Evolutionary conservation across 1,284 basidiomycete species (phyloP).

Genomic region (Irpex rosettiformis): DNA sequence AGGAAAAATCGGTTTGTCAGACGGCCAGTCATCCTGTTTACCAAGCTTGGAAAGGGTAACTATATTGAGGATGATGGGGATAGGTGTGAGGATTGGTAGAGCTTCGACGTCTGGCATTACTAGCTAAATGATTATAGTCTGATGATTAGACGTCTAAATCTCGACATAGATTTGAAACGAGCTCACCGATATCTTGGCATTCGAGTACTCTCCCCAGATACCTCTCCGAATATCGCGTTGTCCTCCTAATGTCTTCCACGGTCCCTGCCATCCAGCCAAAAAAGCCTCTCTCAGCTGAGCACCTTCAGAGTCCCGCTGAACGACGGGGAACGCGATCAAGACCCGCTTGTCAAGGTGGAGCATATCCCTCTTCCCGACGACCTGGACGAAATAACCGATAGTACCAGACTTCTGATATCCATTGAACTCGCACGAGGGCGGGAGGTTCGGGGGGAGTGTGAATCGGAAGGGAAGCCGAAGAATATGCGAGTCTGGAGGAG

Average conservation of each 20-base stretch:
- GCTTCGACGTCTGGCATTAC: constrained; percentile 11
- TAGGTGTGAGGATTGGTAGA: constrained; percentile 16
- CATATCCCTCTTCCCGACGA: neutral
- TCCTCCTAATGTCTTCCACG: constrained; percentile 8
- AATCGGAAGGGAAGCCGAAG: constrained; percentile 23
- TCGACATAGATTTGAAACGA: too few relatives aligned
- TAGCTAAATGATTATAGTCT: constrained; percentile 15
- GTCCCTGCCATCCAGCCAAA: neutral
- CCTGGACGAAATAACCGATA: neutral
- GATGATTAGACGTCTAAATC: too few relatives aligned
- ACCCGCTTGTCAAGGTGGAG: neutral
- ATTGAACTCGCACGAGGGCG: constrained; percentile 20
- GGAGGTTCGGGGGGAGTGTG: constrained; percentile 17
- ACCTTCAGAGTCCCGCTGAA: neutral
- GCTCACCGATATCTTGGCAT: constrained; percentile 17
- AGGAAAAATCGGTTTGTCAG: constrained; percentile 16
- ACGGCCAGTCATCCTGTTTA: constrained; percentile 10
- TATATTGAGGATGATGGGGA: constrained; percentile 19
- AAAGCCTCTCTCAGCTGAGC: neutral
- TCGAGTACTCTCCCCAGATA: constrained; percentile 22
- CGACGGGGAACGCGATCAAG: neutral
- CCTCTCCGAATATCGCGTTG: constrained; percentile 18
- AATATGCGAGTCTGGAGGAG: constrained; percentile 19
- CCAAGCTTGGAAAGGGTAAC: constrained; percentile 15
- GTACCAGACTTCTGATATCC: neutral